Percentiles rank a stretch among this genome's conserved stretches.
Conservation (phyloP, 495 filamentous ascomycete species). For the Lophiostoma macrostomum region DNA sequence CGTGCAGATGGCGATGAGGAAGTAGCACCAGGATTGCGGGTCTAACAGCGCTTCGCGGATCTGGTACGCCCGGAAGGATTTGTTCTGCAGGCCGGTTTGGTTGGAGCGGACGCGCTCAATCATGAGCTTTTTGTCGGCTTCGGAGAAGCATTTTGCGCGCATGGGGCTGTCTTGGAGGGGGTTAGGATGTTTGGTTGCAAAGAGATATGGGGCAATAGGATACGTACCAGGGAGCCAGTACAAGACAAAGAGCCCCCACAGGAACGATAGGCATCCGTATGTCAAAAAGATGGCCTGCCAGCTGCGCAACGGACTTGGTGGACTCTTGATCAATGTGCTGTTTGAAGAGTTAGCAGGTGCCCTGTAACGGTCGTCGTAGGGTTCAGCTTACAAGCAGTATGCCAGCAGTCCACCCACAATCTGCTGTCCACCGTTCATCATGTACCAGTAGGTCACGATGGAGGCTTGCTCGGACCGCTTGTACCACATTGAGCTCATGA, state of each 20-base stretch:
- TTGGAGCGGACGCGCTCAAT: constrained; percentile 43
- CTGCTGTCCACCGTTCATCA: constrained; percentile 36
- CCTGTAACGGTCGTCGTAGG: too few relatives aligned
- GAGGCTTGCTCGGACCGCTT: constrained; percentile 58
- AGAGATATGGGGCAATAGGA: background rate
- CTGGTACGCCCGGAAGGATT: constrained; percentile 42
- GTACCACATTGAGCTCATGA: constrained; percentile 52
- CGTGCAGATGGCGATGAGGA: constrained; percentile 57
- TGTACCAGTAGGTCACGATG: constrained; percentile 60
- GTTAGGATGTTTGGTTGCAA: background rate
- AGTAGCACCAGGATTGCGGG: constrained; percentile 63
- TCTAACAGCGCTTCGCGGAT: constrained; percentile 59
- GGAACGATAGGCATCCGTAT: constrained; percentile 53
- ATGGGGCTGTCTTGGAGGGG: constrained; percentile 35
- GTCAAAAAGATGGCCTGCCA: constrained; percentile 62
- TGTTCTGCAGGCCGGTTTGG: constrained; percentile 37
- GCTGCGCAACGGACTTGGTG: constrained; percentile 43
- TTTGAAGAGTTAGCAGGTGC: too few relatives aligned
- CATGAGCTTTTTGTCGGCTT: constrained; percentile 49
- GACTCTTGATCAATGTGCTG: constrained; percentile 48
- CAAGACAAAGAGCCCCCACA: constrained; percentile 46
- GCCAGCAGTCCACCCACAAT: constrained; percentile 50
- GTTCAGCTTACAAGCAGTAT: too few relatives aligned
- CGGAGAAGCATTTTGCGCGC: constrained; percentile 37
- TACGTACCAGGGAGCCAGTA: constrained; percentile 31